Evolutionary conservation across 768 basidiomycete species (phyloP).

Genomic region (Pholiota molesta): DNA sequence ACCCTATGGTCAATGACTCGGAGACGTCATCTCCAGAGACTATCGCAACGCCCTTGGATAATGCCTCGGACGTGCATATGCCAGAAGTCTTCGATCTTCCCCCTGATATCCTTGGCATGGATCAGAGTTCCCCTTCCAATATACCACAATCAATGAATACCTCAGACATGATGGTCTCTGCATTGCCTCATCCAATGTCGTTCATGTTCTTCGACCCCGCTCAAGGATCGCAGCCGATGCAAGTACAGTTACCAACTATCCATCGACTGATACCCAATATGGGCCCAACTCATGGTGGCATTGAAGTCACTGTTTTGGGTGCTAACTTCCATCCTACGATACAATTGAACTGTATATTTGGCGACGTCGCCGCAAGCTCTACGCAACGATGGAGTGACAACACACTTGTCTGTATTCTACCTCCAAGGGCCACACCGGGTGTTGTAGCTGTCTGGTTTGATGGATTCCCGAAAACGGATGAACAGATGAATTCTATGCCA

Average conservation of each 20-base stretch:
- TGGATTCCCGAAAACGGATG: conserved; percentile 66
- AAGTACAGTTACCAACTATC: conserved; percentile 69
- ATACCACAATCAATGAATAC: conserved; percentile 19
- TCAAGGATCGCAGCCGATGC: conserved; percentile 47
- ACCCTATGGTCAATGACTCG: conserved; percentile 43
- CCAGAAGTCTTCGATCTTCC: conserved; percentile 29
- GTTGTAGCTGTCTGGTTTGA: conserved; percentile 91
- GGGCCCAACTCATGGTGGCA: conserved; percentile 90
- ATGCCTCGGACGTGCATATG: conserved; percentile 42
- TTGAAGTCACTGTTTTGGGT: conserved; percentile 92
- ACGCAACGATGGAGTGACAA: conserved; percentile 93
- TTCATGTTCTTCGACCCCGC: conserved; percentile 64
- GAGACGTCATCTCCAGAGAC: conserved; percentile 51
- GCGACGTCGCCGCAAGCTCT: conserved; percentile 77
- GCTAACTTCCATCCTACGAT: conserved; percentile 82
- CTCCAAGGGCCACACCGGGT: conserved; percentile 80
- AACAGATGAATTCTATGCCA: conserved; percentile 49
- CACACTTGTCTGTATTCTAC: conserved; percentile 89
- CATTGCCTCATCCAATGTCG: conserved; percentile 42
- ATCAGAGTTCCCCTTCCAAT: conserved; percentile 10
- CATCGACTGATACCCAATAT: conserved; percentile 83
- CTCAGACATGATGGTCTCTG: conserved; percentile 22
- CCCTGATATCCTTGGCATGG: conserved; percentile 13
- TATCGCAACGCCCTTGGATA: conserved; percentile 46
- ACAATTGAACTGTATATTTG: conserved; percentile 82